Evolutionary conservation across 257 asterid species (phyloP), one percentile per base, ranked within the genome.

Genomic region (Cinchona pubescens): DNA sequence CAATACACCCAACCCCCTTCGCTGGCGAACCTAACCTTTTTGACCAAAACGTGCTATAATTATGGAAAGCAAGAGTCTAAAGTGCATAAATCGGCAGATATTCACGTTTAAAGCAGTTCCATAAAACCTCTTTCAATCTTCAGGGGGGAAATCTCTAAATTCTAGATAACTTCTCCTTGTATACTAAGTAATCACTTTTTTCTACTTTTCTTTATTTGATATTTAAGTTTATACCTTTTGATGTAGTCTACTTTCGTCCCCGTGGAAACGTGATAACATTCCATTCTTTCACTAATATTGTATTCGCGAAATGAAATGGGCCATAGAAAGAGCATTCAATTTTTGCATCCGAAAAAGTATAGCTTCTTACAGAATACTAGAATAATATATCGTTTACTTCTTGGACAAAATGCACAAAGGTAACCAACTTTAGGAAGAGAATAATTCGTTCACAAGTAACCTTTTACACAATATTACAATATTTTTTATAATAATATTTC

Each of bases 171-270:
- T 21, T 1, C 59, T 77, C 73, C 84, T 85, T 80, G 59, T 67
- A 34, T 6, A 43, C 76, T 75, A 80, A 85, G 84, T 75, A 85
- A 85, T 46, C 66, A 25, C 73, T 65, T 77, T 59, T 63, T 71
- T 46, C 15, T 25, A 13, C 25, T 66, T 53, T n/a, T 5, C 56
- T 35, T 42, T 66, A 40, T 40, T 40, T 40, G 45, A 4, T 40
- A 40, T 30, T n/a, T 38, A 9, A 21, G n/a, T 56, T 13, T 29
- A n/a, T n/a, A n/a, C 27, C 43, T 51, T 55, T 67, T 53, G 48
- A 37, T 27, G 23, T n/a, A n/a, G n/a, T 25, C 29, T 30, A 10
- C 77, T 61, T 73, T 59, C 38, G 34, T 11, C 13, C 7, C 25
- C 18, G 37, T 30, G 35, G 61, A 46, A 72, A 56, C 40, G 56